Evolutionary conservation across 169 alveolate species (phyloP).

Genomic region (Eimeria sp.): DNA sequence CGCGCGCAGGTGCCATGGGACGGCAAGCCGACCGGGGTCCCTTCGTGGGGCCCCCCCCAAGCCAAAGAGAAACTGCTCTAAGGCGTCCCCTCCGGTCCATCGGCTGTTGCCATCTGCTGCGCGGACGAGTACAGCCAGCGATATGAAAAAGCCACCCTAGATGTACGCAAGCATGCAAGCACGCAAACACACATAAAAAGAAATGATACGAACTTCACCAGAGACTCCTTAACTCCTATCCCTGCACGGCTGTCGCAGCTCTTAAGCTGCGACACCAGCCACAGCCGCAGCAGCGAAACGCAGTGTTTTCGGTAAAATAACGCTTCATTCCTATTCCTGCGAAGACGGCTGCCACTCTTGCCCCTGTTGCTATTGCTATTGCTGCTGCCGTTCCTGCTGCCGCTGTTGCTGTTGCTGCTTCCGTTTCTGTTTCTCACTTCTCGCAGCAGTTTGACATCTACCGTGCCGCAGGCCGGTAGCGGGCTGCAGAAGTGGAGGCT

Average conservation of each 20-base stretch:
- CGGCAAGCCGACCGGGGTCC: neutral
- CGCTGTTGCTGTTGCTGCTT: neutral
- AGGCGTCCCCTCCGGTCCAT: slow-evolving; percentile 28
- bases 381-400: neutral
- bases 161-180: neutral
- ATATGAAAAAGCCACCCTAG: slow-evolving; percentile 9
- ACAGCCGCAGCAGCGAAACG: neutral
- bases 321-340: too few relatives aligned
- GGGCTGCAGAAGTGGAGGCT: neutral
- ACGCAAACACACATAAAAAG: neutral
- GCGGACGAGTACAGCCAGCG: neutral
- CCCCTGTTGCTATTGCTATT: neutral
- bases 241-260: neutral
- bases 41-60: neutral
- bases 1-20: neutral
- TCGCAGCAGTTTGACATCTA: neutral
- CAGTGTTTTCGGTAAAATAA: neutral
- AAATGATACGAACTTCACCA: neutral
- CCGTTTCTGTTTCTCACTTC: neutral
- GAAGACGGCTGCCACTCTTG: neutral
- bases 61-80: slow-evolving; percentile 19
- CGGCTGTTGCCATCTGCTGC: slow-evolving; percentile 23
- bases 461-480: neutral
- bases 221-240: neutral
- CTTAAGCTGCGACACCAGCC: neutral